Base-by-base conservation (phyloP, 139 green algal species). In the Ulvella scutata region DNA sequence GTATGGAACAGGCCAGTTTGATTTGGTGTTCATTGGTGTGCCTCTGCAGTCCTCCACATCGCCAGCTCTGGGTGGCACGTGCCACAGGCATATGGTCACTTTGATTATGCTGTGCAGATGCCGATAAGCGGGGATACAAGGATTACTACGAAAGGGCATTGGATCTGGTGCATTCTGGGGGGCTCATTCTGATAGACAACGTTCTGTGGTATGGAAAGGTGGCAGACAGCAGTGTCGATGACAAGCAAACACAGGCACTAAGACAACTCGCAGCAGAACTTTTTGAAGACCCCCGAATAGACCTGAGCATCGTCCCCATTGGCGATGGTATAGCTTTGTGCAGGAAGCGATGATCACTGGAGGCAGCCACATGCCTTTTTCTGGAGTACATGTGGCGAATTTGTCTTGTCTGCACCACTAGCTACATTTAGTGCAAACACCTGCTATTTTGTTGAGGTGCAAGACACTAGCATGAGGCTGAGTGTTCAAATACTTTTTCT, bases 131-230 rank as follows among this genome's bases (percentile, higher is more conserved):
- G 17, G 77, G 62, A 3, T 96, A 97, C 73, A 51, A 78, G 6
- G 72, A 75, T 0, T 97, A 98, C 73, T 97, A 93, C 76, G 93
- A 98, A 81, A 28, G 83, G 74, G 67, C 89, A 37, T 80, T 97
- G 77, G 43, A 88, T 77, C 80, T 98, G 61, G 79, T 98, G 21
- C 82, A 88, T 3, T 88, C 85, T 0, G 92, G 93, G 0, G 94
- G 94, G 3, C 77, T 97, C 10, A 91, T 99, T 34, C 80, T 86
- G 1, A 80, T 96, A 0, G 94, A 99, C 82, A 99, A 99, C 79
- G 87, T 96, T 40, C 79, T 97, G 36, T 95, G 89, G 76, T 91
- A 88, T 39, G 89, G 86, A 3, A 85, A 82, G 36, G 88, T 96
- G 3, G 88, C 81, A 1, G 82, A 95, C 34, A 67, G 73, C 1